Evolutionary conservation across 257 asterid species (phyloP).

Genomic region (Fraxinus excelsior): DNA sequence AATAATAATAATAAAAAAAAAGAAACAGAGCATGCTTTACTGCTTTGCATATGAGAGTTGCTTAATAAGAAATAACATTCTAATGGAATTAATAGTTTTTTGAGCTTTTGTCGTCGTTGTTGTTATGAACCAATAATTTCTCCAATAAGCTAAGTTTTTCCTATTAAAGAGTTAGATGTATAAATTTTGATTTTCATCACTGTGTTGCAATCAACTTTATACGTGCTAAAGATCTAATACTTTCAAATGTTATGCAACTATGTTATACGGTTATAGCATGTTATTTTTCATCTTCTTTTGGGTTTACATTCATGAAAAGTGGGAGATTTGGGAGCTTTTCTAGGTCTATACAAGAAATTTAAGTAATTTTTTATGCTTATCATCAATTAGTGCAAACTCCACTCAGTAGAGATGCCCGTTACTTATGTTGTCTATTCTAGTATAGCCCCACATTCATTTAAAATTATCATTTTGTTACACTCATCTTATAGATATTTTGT

Average conservation of each 20-base stretch:
- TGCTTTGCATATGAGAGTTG: too few species aligned
- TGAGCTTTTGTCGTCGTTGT: too few species aligned
- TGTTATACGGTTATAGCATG: background rate
- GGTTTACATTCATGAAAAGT: background rate
- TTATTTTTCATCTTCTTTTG: background rate
- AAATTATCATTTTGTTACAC: background rate
- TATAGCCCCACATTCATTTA: background rate
- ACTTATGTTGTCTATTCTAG: background rate
- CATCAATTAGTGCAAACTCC: background rate
- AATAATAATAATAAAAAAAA: too few species aligned
- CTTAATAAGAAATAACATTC: too few species aligned
- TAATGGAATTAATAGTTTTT: too few species aligned
- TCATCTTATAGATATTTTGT: background rate
- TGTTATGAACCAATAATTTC: too few species aligned
- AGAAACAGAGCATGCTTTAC: too few species aligned
- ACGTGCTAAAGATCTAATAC: too few species aligned
- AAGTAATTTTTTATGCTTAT: background rate
- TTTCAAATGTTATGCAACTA: background rate
- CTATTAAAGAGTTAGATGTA: too few species aligned
- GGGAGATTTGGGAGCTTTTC: background rate
- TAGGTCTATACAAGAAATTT: background rate
- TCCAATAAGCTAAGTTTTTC: too few species aligned
- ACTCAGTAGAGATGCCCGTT: background rate
- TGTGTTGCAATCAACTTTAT: too few species aligned
- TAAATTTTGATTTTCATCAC: too few species aligned